Evolutionary conservation across 2,329 filamentous ascomycete genomes (phyloP).

Genomic region (Clarireedia sp.): DNA sequence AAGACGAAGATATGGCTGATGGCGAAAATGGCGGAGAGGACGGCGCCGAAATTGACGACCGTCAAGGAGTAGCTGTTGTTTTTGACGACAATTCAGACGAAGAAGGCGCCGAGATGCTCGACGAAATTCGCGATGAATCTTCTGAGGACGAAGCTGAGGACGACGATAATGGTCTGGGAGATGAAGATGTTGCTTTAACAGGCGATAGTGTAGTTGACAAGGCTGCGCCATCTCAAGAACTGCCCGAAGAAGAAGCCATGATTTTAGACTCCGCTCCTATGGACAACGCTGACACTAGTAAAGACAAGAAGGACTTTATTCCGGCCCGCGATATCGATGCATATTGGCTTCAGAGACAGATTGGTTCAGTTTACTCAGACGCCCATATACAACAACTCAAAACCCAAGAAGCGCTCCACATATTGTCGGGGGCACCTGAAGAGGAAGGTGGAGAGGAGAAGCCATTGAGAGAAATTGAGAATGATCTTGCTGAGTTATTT

Average conservation of each 20-base stretch:
- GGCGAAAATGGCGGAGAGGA: conserved; percentile 57
- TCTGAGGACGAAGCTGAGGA: conserved; percentile 71
- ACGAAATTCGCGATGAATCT: conserved; percentile 82
- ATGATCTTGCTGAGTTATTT: conserved; percentile 96
- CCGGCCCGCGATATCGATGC: conserved; percentile 88
- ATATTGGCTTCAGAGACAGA: conserved; percentile 92
- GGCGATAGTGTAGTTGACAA: conserved; percentile 41
- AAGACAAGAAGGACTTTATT: conserved; percentile 52
- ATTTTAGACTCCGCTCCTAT: conserved; percentile 64
- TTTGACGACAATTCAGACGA: conserved; percentile 88
- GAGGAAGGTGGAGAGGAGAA: conserved; percentile 76
- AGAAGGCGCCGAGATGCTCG: conserved; percentile 65
- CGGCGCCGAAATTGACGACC: conserved; percentile 78
- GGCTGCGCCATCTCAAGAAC: conserved; percentile 41
- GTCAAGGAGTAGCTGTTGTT: conserved; percentile 93
- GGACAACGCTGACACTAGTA: conserved; percentile 35
- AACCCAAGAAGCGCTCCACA: conserved; percentile 73
- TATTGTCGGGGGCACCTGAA: conserved; percentile 68
- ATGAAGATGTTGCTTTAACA: conserved; percentile 41
- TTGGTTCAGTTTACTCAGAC: conserved; percentile 81
- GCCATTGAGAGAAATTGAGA: conserved; percentile 86
- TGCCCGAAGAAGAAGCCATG: conserved; percentile 65
- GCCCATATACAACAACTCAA: conserved; percentile 92
- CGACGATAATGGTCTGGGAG: conserved; percentile 48
- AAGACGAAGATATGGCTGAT: conserved; percentile 79